phyloP scores from a whole-genome alignment of 371 early-diverging fungal species.

The Syncephalastrum monosporum region DNA sequence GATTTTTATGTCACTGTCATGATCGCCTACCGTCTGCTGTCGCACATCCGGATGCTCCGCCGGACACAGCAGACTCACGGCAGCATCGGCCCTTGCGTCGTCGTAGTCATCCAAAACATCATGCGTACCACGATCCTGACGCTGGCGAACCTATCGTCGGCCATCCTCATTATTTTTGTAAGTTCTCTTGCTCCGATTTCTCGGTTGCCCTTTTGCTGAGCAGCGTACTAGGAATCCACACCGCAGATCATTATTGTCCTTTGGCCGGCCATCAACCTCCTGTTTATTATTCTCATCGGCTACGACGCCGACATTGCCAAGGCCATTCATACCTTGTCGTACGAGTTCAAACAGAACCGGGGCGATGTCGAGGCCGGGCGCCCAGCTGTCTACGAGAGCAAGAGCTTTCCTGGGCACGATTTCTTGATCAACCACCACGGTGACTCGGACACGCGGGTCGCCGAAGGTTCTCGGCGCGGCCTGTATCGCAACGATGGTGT shows the following conservation, averaged over 20 bases:
- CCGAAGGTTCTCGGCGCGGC: too few relatives aligned
- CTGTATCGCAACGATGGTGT: too few relatives aligned
- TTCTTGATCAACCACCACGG: too few relatives aligned
- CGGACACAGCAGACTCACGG: conserved; percentile 15
- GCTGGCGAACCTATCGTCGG: conserved; percentile 32
- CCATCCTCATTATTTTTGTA: conserved; percentile 36
- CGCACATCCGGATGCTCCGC: conserved; percentile 29
- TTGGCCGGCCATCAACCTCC: conserved; percentile 39
- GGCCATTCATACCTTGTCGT: too few relatives aligned
- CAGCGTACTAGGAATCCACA: not conserved
- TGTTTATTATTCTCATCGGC: conserved; percentile 36
- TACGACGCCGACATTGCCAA: conserved; percentile 38
- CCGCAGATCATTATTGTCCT: conserved; percentile 24
- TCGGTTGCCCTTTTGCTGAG: too few relatives aligned
- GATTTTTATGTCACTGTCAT: conserved; percentile 40
- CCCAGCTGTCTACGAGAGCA: too few relatives aligned
- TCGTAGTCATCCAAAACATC: conserved; percentile 34
- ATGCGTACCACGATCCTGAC: conserved; percentile 33
- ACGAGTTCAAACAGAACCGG: too few relatives aligned
- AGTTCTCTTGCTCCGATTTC: not conserved
- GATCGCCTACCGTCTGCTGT: conserved; percentile 28
- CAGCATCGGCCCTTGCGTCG: conserved; percentile 30
- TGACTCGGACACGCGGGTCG: too few relatives aligned
- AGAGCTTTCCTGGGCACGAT: too few relatives aligned
- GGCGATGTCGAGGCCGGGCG: too few relatives aligned